These are phyloP conservation scores for Hypoxylon sp. DNA, from an alignment of 2,329 filamentous ascomycete species.

Conservation along the genomic window DNA sequence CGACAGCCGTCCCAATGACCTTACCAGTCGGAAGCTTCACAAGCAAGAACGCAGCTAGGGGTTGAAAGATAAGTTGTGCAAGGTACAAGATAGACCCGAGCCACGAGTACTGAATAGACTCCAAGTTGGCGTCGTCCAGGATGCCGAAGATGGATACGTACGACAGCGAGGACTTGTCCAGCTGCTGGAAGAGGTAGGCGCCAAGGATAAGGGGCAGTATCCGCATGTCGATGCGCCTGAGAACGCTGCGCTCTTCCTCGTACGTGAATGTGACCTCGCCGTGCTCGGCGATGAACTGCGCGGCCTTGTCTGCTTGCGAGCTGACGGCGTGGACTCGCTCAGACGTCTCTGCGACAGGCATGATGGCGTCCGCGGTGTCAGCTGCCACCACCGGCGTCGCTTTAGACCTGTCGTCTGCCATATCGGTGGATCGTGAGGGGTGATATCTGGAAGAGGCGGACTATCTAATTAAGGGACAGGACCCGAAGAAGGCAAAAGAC, in stretches of 20 bases:
- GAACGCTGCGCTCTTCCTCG: slow-evolving; percentile 61
- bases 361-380: slow-evolving; percentile 40
- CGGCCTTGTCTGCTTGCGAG: slow-evolving; percentile 56
- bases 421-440: slow-evolving; percentile 10
- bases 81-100: slow-evolving; percentile 71
- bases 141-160: slow-evolving; percentile 64
- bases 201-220: slow-evolving; percentile 64
- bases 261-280: slow-evolving; percentile 57
- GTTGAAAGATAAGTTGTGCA: slow-evolving; percentile 70
- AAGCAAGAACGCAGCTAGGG: slow-evolving; percentile 63
- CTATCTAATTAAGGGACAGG: background rate
- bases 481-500: background rate
- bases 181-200: slow-evolving; percentile 69
- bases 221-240: slow-evolving; percentile 61
- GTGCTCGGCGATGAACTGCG: slow-evolving; percentile 58
- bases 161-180: slow-evolving; percentile 62
- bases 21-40: slow-evolving; percentile 67
- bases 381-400: slow-evolving; percentile 15
- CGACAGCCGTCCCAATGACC: slow-evolving; percentile 62
- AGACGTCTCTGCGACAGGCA: slow-evolving; percentile 21
- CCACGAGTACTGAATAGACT: slow-evolving; percentile 67
- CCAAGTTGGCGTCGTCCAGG: slow-evolving; percentile 59
- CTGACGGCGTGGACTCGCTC: slow-evolving; percentile 22
- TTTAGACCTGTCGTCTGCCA: slow-evolving; percentile 36
- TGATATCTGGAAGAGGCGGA: background rate